Evolutionary conservation across 345 rosid species (phyloP).

Genomic region (Ceriops zippeliana): DNA sequence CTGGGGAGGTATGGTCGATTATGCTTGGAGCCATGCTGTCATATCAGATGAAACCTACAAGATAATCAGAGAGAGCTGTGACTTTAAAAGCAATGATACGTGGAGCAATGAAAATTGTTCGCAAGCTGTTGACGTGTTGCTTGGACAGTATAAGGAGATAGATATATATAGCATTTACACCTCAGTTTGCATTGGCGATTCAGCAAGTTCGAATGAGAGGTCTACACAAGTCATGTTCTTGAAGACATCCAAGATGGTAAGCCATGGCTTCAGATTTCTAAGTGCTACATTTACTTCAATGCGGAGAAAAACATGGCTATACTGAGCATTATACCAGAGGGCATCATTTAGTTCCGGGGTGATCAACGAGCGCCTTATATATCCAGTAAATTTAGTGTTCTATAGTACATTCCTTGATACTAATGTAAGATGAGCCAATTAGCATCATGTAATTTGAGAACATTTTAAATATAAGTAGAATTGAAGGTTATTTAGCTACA

Average conservation of each 20-base stretch:
- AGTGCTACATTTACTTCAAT: neutral
- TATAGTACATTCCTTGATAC: no score
- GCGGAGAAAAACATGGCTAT: neutral
- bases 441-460: no score
- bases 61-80: conserved; percentile 45
- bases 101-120: conserved; percentile 58
- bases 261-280: neutral
- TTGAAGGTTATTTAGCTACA: neutral
- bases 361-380: no score
- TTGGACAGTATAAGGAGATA: conserved; percentile 65
- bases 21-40: conserved; percentile 95
- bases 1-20: conserved; percentile 80
- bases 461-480: no score
- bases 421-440: no score
- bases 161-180: conserved; percentile 84
- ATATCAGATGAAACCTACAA: conserved; percentile 78
- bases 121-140: conserved; percentile 51
- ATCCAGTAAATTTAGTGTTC: no score
- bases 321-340: neutral
- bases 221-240: conserved; percentile 34
- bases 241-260: conserved; percentile 49
- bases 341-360: no score
- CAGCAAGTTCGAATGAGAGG: conserved; percentile 27
- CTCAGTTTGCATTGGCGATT: conserved; percentile 46
- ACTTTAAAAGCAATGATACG: conserved; percentile 54